A percentile compares a stretch with the other conserved stretches of the same genome.
Evolutionary conservation across 768 basidiomycete genomes (phyloP).

Genomic region (Serendipita vermifera): DNA sequence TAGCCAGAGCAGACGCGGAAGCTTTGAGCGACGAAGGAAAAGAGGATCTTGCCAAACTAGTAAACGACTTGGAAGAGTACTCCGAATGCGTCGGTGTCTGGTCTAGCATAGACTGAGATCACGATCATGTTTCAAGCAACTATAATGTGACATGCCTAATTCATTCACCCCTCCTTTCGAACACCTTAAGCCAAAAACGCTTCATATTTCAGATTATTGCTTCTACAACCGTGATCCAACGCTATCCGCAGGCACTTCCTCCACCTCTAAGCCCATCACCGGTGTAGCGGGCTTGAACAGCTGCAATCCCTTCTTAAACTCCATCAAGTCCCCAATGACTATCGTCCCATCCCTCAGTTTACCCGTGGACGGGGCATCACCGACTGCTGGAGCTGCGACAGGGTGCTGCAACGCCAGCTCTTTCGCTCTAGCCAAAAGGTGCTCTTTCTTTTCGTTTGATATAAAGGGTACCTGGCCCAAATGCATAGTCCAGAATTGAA

Average conservation of each 20-base stretch:
- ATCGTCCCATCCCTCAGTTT: slow-evolving; percentile 35
- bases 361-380: background rate
- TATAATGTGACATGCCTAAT: too few species aligned
- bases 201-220: too few species aligned
- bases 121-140: too few species aligned
- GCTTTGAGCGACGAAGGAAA: background rate
- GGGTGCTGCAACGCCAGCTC: slow-evolving; percentile 45
- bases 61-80: background rate
- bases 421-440: slow-evolving; percentile 43
- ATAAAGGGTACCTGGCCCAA: slow-evolving; percentile 23
- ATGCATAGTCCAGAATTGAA: slow-evolving; percentile 43
- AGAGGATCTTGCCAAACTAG: background rate
- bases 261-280: slow-evolving; percentile 53
- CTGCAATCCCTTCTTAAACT: slow-evolving; percentile 49
- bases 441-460: slow-evolving; percentile 29
- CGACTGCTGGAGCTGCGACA: slow-evolving; percentile 16
- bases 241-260: too few species aligned
- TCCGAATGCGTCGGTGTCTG: background rate
- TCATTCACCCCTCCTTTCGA: too few species aligned
- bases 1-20: background rate
- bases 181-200: too few species aligned
- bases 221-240: too few species aligned
- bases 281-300: slow-evolving; percentile 49
- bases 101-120: slow-evolving; percentile 3
- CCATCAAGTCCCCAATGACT: slow-evolving; percentile 49